Evolutionary conservation across 2,329 filamentous ascomycete species (phyloP).

Genomic region (Emericellopsis atlantica): DNA sequence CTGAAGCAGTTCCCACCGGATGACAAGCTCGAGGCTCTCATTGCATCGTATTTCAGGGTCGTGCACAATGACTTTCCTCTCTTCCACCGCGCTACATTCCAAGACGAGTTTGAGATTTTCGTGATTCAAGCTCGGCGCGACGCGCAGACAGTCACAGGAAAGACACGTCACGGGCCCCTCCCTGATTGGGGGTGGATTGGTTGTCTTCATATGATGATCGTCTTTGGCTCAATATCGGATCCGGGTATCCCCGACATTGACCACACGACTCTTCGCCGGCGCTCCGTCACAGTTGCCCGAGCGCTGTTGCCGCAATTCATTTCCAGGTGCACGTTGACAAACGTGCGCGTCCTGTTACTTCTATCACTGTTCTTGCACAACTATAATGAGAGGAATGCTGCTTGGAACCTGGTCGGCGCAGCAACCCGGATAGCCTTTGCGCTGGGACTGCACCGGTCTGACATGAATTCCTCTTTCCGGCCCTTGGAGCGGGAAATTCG

Average conservation of each 20-base stretch:
- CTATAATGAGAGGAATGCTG: constrained; percentile 23
- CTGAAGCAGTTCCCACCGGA: constrained; percentile 13
- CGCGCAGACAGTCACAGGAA: background rate
- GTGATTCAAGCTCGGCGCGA: constrained; percentile 8
- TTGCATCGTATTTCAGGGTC: constrained; percentile 19
- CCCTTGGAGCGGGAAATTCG: constrained; percentile 19
- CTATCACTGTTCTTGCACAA: constrained; percentile 22
- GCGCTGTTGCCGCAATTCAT: constrained; percentile 14
- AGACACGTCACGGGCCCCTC: constrained; percentile 3
- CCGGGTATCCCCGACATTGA: constrained; percentile 11
- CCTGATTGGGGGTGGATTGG: constrained; percentile 20
- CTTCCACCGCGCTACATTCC: constrained; percentile 19
- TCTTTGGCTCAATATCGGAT: constrained; percentile 18
- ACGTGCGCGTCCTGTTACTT: constrained; percentile 17
- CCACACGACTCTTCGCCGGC: constrained; percentile 11
- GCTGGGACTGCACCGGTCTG: constrained; percentile 15
- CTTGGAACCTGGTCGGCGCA: constrained; percentile 19
- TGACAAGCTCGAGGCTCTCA: constrained; percentile 13
- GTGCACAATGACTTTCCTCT: constrained; percentile 22
- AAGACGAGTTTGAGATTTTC: constrained; percentile 18
- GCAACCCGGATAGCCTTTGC: constrained; percentile 18
- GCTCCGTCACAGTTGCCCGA: constrained; percentile 11
- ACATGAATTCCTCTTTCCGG: constrained; percentile 15
- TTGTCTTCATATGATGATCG: constrained; percentile 22
- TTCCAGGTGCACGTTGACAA: constrained; percentile 17